These are phyloP conservation scores for Phellopilus nigrolimitatus DNA, from an alignment of 1,284 basidiomycete genomes.

Conservation along the genomic window DNA sequence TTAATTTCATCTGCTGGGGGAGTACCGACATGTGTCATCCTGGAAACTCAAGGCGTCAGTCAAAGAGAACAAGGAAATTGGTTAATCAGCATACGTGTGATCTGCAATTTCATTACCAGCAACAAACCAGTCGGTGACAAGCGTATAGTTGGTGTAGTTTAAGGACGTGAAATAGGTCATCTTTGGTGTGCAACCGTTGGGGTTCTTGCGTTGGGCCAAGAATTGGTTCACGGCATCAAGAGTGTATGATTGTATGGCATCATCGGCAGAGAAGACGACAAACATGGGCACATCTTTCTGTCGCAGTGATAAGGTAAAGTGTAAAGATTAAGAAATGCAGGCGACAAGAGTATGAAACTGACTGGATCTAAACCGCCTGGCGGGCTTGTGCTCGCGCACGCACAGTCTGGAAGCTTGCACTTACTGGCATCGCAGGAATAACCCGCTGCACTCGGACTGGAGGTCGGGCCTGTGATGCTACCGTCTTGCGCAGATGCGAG, in stretches of 20 bases:
- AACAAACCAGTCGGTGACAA: conserved; percentile 82
- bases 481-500: conserved; percentile 50
- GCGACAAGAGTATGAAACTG: conserved; percentile 28
- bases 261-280: conserved; percentile 67
- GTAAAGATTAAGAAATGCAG: not conserved
- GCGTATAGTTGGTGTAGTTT: conserved; percentile 73
- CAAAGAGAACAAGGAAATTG: conserved; percentile 13
- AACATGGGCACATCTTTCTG: conserved; percentile 67
- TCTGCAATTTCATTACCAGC: conserved; percentile 86
- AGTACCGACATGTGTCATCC: conserved; percentile 77
- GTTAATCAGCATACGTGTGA: conserved; percentile 55
- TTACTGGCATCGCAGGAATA: conserved; percentile 64
- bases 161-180: conserved; percentile 75
- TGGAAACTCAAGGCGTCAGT: conserved; percentile 27
- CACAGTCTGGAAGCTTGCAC: conserved; percentile 67
- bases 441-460: conserved; percentile 47
- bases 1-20: conserved; percentile 64
- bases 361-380: conserved; percentile 65
- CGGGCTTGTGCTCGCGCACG: conserved; percentile 67
- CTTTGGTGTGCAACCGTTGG: conserved; percentile 74
- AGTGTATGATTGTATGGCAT: conserved; percentile 72
- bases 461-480: conserved; percentile 41
- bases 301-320: not conserved
- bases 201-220: conserved; percentile 72
- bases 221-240: conserved; percentile 70